Percentiles rank a stretch among this genome's conserved stretches.
Evolutionary conservation across 805 yeast species (phyloP).

Genomic region (Ogataea angusta): DNA sequence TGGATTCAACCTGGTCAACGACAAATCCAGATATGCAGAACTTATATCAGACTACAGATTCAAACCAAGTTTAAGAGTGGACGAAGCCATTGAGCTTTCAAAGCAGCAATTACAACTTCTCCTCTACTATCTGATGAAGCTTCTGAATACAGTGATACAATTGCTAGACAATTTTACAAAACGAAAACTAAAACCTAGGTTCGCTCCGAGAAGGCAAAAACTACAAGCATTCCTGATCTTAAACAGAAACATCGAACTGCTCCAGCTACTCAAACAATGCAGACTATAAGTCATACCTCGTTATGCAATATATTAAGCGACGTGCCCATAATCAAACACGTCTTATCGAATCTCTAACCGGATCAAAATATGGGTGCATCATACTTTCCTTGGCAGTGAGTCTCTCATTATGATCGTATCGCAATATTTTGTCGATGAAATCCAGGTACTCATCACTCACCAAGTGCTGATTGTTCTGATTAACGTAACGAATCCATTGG

Average conservation of each 20-base stretch:
- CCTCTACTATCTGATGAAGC: conserved; percentile 11
- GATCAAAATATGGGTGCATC: conserved; percentile 53
- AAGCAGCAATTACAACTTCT: conserved; percentile 12
- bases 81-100: conserved; percentile 5
- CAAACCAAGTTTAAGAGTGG: conserved; percentile 4
- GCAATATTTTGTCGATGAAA: conserved; percentile 71
- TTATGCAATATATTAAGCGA: conserved; percentile 2
- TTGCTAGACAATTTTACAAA: conserved; percentile 8
- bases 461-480: conserved; percentile 63
- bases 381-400: conserved; percentile 87
- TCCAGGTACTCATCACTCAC: conserved; percentile 73
- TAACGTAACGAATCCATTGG: conserved; percentile 84
- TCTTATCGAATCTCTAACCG: conserved; percentile 21
- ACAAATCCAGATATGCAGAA: conserved; percentile 12
- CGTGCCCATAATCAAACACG: conserved; percentile 1
- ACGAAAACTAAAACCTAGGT: conserved; percentile 1
- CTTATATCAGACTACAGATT: conserved; percentile 8
- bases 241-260: conserved; percentile 14
- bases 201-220: conserved; percentile 6
- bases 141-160: conserved; percentile 1
- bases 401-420: conserved; percentile 86
- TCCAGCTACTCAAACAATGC: conserved; percentile 11
- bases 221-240: conserved; percentile 18
- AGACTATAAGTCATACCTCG: neutral
- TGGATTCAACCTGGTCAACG: conserved; percentile 1